Evolutionary conservation across 345 rosid genomes (phyloP).

Genomic region (thale cress (Arabidopsis thaliana)): DNA sequence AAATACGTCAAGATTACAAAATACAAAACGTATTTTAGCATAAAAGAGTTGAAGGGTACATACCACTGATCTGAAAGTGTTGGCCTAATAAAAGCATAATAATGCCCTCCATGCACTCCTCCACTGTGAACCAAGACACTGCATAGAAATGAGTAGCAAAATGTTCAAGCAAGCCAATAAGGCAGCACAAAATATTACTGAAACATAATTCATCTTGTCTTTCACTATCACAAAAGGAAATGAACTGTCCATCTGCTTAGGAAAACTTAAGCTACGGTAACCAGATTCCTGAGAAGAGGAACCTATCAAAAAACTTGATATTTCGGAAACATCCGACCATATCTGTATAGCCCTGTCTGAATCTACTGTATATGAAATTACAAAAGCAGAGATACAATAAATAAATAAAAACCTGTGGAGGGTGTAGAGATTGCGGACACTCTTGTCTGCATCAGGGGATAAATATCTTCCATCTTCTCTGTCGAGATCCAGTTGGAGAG

Average conservation of each 20-base stretch:
- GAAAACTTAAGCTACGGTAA: conserved; percentile 1
- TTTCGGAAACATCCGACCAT: not conserved
- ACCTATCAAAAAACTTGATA: conserved; percentile 24
- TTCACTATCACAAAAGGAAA: conserved; percentile 18
- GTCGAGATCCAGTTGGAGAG: conserved; percentile 93
- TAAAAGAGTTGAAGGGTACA: conserved; percentile 18
- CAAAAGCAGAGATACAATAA: conserved; percentile 17
- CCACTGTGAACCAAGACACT: conserved; percentile 99
- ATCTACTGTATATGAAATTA: conserved; percentile 21
- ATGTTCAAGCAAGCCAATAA: conserved; percentile 16
- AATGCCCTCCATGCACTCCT: conserved; percentile 98
- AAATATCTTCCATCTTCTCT: conserved; percentile 84
- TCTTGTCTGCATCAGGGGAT: conserved; percentile 91
- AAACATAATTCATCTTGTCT: conserved; percentile 4
- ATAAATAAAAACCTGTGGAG: conserved; percentile 73
- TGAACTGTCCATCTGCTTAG: not conserved
- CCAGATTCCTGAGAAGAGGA: conserved; percentile 13
- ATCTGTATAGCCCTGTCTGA: conserved; percentile 5
- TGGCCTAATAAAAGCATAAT: conserved; percentile 95
- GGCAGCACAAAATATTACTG: not conserved
- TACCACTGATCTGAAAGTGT: conserved; percentile 94
- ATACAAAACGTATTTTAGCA: conserved; percentile 5
- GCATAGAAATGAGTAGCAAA: conserved; percentile 38
- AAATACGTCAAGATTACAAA: not conserved
- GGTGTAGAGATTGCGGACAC: conserved; percentile 87